Evolutionary conservation across 2,329 filamentous ascomycete species (phyloP).

Genomic region (Sclerotinia nivalis): DNA sequence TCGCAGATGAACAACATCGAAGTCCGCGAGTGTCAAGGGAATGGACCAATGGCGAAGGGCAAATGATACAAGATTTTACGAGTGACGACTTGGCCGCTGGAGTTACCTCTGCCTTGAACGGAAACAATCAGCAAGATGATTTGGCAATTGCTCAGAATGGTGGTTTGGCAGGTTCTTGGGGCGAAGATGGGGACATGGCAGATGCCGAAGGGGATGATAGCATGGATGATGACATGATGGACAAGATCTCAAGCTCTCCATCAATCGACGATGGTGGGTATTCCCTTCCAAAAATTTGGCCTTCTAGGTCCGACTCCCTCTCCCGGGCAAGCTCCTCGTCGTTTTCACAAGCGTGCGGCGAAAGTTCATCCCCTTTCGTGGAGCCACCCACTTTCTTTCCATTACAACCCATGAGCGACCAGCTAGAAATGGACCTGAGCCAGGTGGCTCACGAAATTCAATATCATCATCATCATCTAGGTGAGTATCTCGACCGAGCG

Average conservation of each 20-base stretch:
- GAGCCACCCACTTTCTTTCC: slow-evolving; percentile 38
- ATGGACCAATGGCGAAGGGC: slow-evolving; percentile 45
- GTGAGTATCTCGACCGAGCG: slow-evolving; percentile 47
- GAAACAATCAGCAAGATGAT: slow-evolving; percentile 53
- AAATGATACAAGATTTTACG: slow-evolving; percentile 43
- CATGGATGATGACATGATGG: slow-evolving; percentile 88
- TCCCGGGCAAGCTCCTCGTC: slow-evolving; percentile 27
- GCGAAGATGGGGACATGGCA: slow-evolving; percentile 64
- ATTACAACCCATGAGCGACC: slow-evolving; percentile 30
- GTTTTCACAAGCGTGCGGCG: slow-evolving; percentile 41
- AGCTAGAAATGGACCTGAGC: slow-evolving; percentile 34
- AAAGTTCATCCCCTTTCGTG: slow-evolving; percentile 40
- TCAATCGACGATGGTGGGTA: slow-evolving; percentile 99
- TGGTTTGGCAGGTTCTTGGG: slow-evolving; percentile 49
- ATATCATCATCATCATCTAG: slow-evolving; percentile 50
- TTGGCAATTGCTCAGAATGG: slow-evolving; percentile 64
- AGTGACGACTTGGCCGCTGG: slow-evolving; percentile 48
- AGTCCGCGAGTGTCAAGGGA: slow-evolving; percentile 62
- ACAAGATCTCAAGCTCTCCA: slow-evolving; percentile 97
- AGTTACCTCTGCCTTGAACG: slow-evolving; percentile 45
- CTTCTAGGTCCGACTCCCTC: slow-evolving; percentile 37
- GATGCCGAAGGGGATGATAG: slow-evolving; percentile 71
- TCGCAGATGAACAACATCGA: slow-evolving; percentile 68
- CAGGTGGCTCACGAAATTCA: slow-evolving; percentile 32
- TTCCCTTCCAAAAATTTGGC: slow-evolving; percentile 39